A percentile compares a stretch with the other conserved stretches of the same genome.
These are phyloP conservation scores for Podospora conica DNA, from an alignment of 495 filamentous ascomycete species.

Conservation along the genomic window DNA sequence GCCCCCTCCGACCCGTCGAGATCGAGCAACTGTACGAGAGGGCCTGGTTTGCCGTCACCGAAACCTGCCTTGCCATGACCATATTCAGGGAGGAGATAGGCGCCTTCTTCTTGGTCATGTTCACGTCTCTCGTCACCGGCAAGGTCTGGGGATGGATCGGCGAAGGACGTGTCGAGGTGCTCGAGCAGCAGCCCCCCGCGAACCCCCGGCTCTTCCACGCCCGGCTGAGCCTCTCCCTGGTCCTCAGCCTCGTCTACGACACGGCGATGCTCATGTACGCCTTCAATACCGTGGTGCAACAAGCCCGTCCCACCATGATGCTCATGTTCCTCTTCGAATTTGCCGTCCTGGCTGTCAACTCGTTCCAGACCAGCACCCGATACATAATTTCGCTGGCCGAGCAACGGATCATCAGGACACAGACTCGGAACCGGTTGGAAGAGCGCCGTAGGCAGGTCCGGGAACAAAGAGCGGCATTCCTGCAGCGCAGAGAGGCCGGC, in stretches of 20 bases:
- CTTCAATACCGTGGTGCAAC: constrained; percentile 70
- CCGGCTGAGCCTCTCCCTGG: constrained; percentile 69
- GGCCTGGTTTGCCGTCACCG: constrained; percentile 93
- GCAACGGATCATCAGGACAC: constrained; percentile 63
- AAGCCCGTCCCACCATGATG: constrained; percentile 95
- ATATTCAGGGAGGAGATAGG: constrained; percentile 95
- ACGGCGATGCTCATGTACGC: constrained; percentile 71
- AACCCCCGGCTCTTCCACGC: constrained; percentile 87
- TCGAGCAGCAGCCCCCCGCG: constrained; percentile 91
- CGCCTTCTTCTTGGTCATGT: constrained; percentile 92
- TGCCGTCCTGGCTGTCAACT: constrained; percentile 73
- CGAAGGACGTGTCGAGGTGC: constrained; percentile 84
- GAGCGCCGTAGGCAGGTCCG: constrained; percentile 52
- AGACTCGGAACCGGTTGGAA: constrained; percentile 57
- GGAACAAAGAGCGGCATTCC: constrained; percentile 56
- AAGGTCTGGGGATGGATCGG: constrained; percentile 99
- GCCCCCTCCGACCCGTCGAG: constrained; percentile 85
- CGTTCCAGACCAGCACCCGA: constrained; percentile 67
- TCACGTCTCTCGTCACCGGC: constrained; percentile 80
- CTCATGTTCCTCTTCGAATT: constrained; percentile 99
- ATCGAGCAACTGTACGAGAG: constrained; percentile 96
- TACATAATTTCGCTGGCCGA: constrained; percentile 79
- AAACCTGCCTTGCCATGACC: constrained; percentile 98
- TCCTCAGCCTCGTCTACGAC: constrained; percentile 71
- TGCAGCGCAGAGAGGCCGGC: constrained; percentile 53